Evolutionary conservation across 2,329 filamentous ascomycete species (phyloP).

Genomic region (Seiridium unicorne): DNA sequence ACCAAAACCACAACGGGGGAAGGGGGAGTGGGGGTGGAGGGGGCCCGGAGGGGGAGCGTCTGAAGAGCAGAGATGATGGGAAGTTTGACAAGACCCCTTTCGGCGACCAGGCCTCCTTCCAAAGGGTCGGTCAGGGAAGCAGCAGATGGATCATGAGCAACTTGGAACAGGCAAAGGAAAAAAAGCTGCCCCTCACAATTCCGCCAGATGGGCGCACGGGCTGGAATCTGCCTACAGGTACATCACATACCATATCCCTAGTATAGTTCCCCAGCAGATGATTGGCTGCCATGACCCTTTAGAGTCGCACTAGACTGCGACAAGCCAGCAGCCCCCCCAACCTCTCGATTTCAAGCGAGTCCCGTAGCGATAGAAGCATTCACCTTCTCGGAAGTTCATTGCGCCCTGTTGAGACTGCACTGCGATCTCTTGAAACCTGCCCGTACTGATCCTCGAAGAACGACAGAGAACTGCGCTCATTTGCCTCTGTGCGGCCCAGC

Average conservation of each 20-base stretch:
- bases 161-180: background rate
- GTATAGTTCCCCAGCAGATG: background rate
- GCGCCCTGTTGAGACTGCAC: background rate
- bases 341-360: conserved; percentile 24
- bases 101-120: too few species aligned
- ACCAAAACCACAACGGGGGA: too few species aligned
- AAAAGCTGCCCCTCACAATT: background rate
- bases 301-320: conserved; percentile 7
- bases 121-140: too few species aligned
- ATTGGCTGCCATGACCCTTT: background rate
- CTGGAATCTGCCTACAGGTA: background rate
- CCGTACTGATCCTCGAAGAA: background rate
- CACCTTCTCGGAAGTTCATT: background rate
- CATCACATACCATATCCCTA: background rate
- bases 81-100: too few species aligned
- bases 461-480: background rate
- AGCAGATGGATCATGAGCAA: background rate
- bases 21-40: too few species aligned
- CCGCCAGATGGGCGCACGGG: background rate
- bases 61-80: too few species aligned
- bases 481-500: background rate
- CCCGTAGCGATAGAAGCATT: background rate
- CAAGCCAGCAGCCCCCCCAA: conserved; percentile 19
- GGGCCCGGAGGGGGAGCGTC: too few species aligned
- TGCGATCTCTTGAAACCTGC: background rate